These are phyloP conservation scores for Firmiana major DNA, from an alignment of 345 rosid genomes.

Conservation along the genomic window DNA sequence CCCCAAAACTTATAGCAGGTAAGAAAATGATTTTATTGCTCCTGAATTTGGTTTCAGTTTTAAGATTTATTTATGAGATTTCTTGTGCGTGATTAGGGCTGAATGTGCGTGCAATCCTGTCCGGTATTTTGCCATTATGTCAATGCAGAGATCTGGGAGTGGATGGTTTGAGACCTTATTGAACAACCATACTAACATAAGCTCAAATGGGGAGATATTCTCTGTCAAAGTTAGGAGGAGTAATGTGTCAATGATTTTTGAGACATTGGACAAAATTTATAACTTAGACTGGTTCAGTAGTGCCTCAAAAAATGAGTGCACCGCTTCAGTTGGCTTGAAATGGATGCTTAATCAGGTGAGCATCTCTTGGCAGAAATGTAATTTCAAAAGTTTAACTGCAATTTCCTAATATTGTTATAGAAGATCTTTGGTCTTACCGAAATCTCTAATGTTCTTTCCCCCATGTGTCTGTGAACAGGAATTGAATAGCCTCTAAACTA, in stretches of 20 bases:
- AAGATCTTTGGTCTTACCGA: not conserved
- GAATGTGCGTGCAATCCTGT: conserved; percentile 92
- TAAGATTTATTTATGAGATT: conserved; percentile 15
- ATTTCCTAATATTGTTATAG: not conserved
- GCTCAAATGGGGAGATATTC: conserved; percentile 96
- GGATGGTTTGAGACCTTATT: conserved; percentile 99
- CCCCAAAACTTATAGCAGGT: conserved; percentile 82
- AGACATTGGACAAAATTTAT: conserved; percentile 78
- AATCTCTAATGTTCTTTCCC: not conserved
- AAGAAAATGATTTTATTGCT: conserved; percentile 6
- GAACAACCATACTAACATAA: conserved; percentile 89
- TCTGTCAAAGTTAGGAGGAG: conserved; percentile 87
- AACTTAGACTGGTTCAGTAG: conserved; percentile 91
- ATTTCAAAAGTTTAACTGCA: not conserved
- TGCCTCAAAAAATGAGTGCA: conserved; percentile 95
- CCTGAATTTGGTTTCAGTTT: conserved; percentile 1
- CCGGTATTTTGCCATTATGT: conserved; percentile 86
- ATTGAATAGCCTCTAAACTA: conserved; percentile 4
- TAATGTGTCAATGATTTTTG: conserved; percentile 61
- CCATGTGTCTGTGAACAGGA: not conserved
- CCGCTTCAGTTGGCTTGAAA: conserved; percentile 93
- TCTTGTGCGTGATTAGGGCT: conserved; percentile 44
- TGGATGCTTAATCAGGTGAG: conserved; percentile 99
- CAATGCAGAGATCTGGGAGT: conserved; percentile 99
- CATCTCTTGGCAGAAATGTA: not conserved